phyloP scores from a whole-genome alignment of 345 rosid genomes.

The Linum trigynum region DNA sequence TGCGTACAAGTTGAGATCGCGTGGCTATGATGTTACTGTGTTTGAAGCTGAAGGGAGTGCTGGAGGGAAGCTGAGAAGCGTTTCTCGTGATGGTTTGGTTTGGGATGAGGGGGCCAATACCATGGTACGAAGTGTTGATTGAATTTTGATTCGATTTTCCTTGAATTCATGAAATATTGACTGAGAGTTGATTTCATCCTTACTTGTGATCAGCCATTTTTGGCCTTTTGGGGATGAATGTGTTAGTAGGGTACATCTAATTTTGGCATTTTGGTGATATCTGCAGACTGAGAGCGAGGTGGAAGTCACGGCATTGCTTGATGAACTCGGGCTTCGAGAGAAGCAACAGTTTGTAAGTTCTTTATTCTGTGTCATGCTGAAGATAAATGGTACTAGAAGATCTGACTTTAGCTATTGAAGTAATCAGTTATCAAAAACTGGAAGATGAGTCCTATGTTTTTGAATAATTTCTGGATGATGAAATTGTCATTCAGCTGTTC shows the following conservation, averaged over 20 bases:
- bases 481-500: background rate
- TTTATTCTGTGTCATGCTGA: slow-evolving; percentile 3
- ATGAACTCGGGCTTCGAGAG: slow-evolving; percentile 73
- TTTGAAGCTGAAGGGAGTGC: slow-evolving; percentile 76
- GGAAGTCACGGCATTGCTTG: slow-evolving; percentile 61
- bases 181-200: background rate
- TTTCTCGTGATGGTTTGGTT: slow-evolving; percentile 42
- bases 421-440: background rate
- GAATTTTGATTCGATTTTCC: background rate
- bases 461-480: background rate
- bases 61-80: slow-evolving; percentile 83
- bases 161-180: background rate
- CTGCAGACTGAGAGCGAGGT: slow-evolving; percentile 68
- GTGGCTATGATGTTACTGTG: slow-evolving; percentile 62
- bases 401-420: background rate
- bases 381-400: too few relatives aligned
- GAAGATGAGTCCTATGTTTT: background rate
- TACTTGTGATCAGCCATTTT: background rate
- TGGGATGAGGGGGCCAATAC: slow-evolving; percentile 99
- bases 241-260: background rate
- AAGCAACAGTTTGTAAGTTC: slow-evolving; percentile 70
- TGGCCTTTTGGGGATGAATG: background rate
- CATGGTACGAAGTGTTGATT: slow-evolving; percentile 33
- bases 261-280: slow-evolving; percentile 13
- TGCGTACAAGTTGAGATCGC: slow-evolving; percentile 78